phyloP scores from a whole-genome alignment of 805 yeast genomes.

The Yarrowia porcina region DNA sequence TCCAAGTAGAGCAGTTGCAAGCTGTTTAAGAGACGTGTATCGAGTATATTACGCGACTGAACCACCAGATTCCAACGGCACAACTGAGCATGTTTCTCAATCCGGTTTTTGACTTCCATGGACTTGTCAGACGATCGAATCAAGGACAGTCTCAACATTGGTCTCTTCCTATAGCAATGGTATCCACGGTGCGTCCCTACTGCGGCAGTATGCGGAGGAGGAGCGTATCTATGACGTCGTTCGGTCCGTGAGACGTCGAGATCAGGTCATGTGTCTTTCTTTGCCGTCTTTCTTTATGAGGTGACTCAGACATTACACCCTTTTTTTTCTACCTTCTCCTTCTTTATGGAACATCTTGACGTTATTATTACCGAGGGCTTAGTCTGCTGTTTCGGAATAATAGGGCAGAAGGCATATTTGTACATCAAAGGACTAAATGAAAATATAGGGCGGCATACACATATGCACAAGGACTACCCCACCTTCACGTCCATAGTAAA shows the following conservation, averaged over 20 bases:
- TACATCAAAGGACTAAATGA: no score
- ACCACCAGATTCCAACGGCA: not conserved
- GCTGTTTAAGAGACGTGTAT: not conserved
- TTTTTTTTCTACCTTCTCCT: no score
- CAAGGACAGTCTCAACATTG: no score
- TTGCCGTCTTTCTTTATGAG: not conserved
- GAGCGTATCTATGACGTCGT: constrained; percentile 2
- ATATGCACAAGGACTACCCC: not conserved
- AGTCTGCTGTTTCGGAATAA: no score
- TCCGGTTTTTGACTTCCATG: not conserved
- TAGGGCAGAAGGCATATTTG: not conserved
- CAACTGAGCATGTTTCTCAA: not conserved
- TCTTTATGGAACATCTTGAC: no score
- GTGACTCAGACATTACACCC: not conserved
- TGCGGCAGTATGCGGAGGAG: not conserved
- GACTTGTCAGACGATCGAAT: not conserved
- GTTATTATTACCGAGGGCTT: no score
- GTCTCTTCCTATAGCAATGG: not conserved
- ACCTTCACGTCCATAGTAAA: no score
- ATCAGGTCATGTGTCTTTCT: constrained; percentile 2
- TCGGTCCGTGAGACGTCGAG: not conserved
- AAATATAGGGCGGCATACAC: not conserved
- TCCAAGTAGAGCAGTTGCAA: not conserved
- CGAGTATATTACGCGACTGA: not conserved
- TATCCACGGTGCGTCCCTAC: not conserved